A percentile compares a stretch with the other conserved stretches of the same genome.
phyloP scores from a whole-genome alignment of 768 basidiomycete species.

The Fibroporia radiculosa region DNA sequence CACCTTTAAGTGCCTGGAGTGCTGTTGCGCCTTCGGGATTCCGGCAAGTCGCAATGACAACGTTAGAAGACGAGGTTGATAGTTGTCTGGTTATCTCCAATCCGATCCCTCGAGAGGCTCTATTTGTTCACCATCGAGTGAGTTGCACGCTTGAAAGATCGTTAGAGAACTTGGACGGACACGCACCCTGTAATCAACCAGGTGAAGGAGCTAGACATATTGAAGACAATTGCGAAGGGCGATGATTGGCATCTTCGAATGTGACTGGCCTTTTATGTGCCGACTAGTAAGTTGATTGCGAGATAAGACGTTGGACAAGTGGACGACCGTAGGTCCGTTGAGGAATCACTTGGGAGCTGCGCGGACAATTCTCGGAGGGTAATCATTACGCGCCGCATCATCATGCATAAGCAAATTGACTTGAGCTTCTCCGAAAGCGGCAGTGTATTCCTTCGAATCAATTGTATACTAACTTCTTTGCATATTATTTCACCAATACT shows the following conservation, averaged over 20 bases:
- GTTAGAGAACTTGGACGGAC: background rate
- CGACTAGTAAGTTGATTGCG: background rate
- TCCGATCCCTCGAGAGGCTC: constrained; percentile 25
- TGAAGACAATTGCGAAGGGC: background rate
- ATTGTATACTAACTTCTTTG: no score
- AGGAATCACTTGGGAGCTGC: background rate
- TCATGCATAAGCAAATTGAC: no score
- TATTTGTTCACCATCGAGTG: background rate
- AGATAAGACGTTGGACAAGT: background rate
- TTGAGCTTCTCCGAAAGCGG: no score
- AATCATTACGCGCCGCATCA: background rate
- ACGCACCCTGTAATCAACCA: constrained; percentile 21
- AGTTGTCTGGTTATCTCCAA: constrained; percentile 21
- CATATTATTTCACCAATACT: no score
- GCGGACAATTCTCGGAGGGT: background rate
- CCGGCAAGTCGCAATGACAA: constrained; percentile 25
- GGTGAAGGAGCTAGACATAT: constrained; percentile 8
- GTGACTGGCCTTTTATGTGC: no score
- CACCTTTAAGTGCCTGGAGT: constrained; percentile 15
- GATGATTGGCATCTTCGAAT: no score
- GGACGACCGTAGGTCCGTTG: background rate
- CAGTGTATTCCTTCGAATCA: no score
- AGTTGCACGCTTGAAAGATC: background rate
- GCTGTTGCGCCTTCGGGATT: constrained; percentile 16
- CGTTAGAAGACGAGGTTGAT: constrained; percentile 11